Evolutionary conservation across 2,329 filamentous ascomycete genomes (phyloP).

Genomic region (Penicillium vulpinum): DNA sequence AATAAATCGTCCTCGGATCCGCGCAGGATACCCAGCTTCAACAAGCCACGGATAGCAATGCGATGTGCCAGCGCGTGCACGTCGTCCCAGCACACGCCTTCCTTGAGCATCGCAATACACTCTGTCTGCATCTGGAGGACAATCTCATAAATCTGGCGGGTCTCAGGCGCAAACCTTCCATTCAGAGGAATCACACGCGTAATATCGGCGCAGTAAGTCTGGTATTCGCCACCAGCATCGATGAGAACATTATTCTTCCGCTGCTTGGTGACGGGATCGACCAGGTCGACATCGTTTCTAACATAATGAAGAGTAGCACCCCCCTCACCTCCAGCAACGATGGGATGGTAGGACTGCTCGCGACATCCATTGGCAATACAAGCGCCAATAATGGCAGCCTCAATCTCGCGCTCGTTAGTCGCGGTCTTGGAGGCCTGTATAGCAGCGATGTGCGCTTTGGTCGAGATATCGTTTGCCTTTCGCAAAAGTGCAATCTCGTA

Average conservation of each 20-base stretch:
- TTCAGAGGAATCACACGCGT: conserved; percentile 82
- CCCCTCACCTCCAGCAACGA: conserved; percentile 80
- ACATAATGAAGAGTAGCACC: conserved; percentile 85
- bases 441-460: conserved; percentile 72
- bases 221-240: conserved; percentile 84
- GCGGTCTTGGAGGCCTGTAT: conserved; percentile 64
- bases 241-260: conserved; percentile 72
- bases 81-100: conserved; percentile 68
- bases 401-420: conserved; percentile 77
- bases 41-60: conserved; percentile 69
- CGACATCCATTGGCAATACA: conserved; percentile 74
- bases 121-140: conserved; percentile 79
- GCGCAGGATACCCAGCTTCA: conserved; percentile 68
- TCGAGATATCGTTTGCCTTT: conserved; percentile 77
- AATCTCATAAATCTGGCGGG: conserved; percentile 70
- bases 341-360: conserved; percentile 82
- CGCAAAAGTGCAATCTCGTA: conserved; percentile 83
- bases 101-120: conserved; percentile 68
- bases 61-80: conserved; percentile 72
- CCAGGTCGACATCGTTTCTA: conserved; percentile 72
- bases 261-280: conserved; percentile 44
- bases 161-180: conserved; percentile 68
- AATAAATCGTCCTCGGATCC: conserved; percentile 71
- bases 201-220: conserved; percentile 84
- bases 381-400: conserved; percentile 71